Percentiles rank a stretch among this genome's conserved stretches.
Conservation (phyloP, 805 yeast species). For the Suhomyces canberraensis region DNA sequence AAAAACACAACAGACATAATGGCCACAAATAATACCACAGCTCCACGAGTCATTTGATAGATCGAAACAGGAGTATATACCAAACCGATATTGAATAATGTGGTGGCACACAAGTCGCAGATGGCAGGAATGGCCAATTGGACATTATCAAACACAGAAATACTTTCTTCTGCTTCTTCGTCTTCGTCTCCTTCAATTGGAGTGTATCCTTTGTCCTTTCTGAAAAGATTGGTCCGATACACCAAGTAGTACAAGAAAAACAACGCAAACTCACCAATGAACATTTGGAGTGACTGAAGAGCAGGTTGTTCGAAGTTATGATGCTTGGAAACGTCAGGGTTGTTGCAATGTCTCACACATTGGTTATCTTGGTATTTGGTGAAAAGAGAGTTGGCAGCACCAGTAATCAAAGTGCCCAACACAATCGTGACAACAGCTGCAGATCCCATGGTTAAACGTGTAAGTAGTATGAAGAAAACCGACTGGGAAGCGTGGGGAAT, state of each 20-base stretch:
- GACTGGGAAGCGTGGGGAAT: too few species aligned
- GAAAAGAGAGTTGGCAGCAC: slow-evolving; percentile 68
- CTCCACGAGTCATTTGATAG: slow-evolving; percentile 84
- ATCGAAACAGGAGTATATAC: slow-evolving; percentile 73
- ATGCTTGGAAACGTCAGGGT: slow-evolving; percentile 40
- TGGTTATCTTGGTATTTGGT: slow-evolving; percentile 77
- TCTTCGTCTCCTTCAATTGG: slow-evolving; percentile 11
- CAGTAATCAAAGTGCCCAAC: slow-evolving; percentile 60
- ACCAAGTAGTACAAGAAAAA: slow-evolving; percentile 38
- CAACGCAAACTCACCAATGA: slow-evolving; percentile 63
- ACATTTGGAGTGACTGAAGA: slow-evolving; percentile 77
- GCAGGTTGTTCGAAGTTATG: slow-evolving; percentile 71
- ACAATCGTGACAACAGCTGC: slow-evolving; percentile 13
- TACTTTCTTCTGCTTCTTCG: slow-evolving; percentile 6
- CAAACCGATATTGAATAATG: slow-evolving; percentile 72
- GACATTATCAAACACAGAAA: slow-evolving; percentile 15
- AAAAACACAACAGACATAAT: slow-evolving; percentile 63
- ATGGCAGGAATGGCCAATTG: slow-evolving; percentile 56
- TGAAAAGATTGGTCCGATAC: slow-evolving; percentile 14
- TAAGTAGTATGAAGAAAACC: too few species aligned
- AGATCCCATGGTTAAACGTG: slow-evolving; percentile 4
- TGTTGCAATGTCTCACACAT: slow-evolving; percentile 56
- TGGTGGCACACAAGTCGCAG: slow-evolving; percentile 72
- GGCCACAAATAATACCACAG: slow-evolving; percentile 74
- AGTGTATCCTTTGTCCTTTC: slow-evolving; percentile 12